phyloP scores from a whole-genome alignment of 768 basidiomycete species.

The Naganishia onofrii region DNA sequence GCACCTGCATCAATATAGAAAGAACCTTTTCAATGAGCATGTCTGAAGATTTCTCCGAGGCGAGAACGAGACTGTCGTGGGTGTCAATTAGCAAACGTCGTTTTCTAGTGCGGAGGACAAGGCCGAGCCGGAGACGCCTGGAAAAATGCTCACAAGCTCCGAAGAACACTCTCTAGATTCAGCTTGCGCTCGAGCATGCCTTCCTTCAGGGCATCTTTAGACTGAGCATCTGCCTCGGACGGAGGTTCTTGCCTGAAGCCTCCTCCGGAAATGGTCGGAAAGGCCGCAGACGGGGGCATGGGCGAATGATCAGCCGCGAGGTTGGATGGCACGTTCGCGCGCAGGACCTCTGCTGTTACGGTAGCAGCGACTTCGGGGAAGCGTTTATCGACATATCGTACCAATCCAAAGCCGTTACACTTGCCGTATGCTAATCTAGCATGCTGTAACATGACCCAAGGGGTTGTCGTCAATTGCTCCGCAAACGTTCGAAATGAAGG shows the following conservation, averaged over 20 bases:
- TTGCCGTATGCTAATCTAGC: constrained; percentile 1
- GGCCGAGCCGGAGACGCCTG: too few relatives aligned
- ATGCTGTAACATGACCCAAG: background rate
- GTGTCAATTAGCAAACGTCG: background rate
- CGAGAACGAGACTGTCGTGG: constrained; percentile 21
- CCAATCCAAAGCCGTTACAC: constrained; percentile 1
- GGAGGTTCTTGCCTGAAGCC: background rate
- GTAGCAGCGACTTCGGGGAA: background rate
- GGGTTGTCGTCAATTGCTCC: background rate
- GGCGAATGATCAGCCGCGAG: background rate
- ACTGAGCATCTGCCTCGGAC: background rate
- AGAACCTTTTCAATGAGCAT: constrained; percentile 25
- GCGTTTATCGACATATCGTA: background rate
- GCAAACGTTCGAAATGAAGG: background rate
- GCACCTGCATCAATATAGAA: constrained; percentile 28
- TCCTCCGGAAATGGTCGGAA: background rate
- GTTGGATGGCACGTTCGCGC: too few relatives aligned
- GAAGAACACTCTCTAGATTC: constrained; percentile 16
- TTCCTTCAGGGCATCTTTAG: background rate
- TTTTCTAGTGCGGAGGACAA: background rate
- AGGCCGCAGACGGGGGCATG: too few relatives aligned
- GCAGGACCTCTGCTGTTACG: background rate
- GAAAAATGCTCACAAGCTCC: constrained; percentile 16
- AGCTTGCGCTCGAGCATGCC: constrained; percentile 11
- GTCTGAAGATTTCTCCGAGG: constrained; percentile 24